Conservation (phyloP, 31 red algal species). For the Asparagopsis taxiformis region DNA sequence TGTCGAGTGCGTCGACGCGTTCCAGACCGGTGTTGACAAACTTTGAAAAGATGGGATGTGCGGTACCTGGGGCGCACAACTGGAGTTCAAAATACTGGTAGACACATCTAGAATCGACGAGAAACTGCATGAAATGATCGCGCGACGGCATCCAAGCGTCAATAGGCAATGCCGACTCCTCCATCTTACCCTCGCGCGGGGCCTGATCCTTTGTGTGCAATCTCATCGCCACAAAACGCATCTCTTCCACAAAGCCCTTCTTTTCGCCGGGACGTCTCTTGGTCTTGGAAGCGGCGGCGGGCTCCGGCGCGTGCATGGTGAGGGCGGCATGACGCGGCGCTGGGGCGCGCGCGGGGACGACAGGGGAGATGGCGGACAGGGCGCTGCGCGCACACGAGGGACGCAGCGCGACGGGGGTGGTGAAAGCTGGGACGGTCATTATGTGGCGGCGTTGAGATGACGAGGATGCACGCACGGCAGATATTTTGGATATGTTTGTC, state of each 20-base stretch:
- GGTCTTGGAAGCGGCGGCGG: background rate
- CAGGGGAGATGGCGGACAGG: background rate
- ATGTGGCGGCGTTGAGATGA: too few species aligned
- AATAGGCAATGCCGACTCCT: slow-evolving; percentile 89
- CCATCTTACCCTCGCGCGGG: slow-evolving; percentile 82
- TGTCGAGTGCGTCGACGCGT: slow-evolving; percentile 63
- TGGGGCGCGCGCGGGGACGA: background rate
- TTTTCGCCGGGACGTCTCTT: slow-evolving; percentile 81
- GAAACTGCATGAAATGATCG: slow-evolving; percentile 93
- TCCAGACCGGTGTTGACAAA: slow-evolving; percentile 86
- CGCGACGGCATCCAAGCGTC: slow-evolving; percentile 71
- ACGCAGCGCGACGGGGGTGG: background rate
- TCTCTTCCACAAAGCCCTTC: slow-evolving; percentile 99
- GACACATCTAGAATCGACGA: slow-evolving; percentile 89
- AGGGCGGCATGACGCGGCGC: slow-evolving; percentile 1
- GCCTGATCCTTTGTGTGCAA: slow-evolving; percentile 99
- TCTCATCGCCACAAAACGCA: slow-evolving; percentile 97
- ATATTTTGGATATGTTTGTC: too few species aligned
- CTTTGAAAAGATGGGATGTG: slow-evolving; percentile 34
- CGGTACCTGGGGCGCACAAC: slow-evolving; percentile 28
- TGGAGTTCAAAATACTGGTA: slow-evolving; percentile 86
- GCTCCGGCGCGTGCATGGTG: slow-evolving; percentile 29
- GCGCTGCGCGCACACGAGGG: background rate
- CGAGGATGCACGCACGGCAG: too few species aligned
- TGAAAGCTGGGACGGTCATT: background rate